Conservation (phyloP, 805 yeast genomes). For the Candida railenensis region DNA sequence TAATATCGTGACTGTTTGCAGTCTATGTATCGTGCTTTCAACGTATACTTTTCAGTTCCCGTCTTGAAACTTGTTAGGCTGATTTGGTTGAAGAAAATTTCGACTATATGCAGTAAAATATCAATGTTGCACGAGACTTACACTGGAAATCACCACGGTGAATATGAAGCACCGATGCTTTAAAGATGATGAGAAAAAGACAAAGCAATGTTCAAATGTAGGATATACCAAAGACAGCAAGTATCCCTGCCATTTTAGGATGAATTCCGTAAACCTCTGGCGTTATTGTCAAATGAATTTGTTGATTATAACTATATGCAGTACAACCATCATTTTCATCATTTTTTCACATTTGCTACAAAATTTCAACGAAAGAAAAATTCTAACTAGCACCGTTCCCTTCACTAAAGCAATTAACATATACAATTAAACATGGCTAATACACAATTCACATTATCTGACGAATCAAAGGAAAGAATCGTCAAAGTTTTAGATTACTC, state of each 20-base stretch:
- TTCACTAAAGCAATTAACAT: neutral
- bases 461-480: slow-evolving; percentile 76
- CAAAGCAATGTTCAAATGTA: no score
- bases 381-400: neutral
- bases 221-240: no score
- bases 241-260: no score
- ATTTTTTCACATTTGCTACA: neutral
- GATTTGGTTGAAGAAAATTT: neutral
- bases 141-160: no score
- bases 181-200: no score
- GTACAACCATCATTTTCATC: neutral
- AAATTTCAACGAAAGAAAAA: neutral
- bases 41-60: no score
- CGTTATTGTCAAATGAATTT: no score
- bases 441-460: slow-evolving; percentile 38
- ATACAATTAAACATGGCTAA: slow-evolving; percentile 2
- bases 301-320: neutral
- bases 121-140: neutral
- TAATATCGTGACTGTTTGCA: neutral
- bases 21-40: neutral
- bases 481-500: slow-evolving; percentile 78
- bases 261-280: no score
- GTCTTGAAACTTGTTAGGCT: neutral
- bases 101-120: neutral
- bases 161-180: no score